Evolutionary conservation across 116 monocot species (phyloP), one percentile per base, ranked within the genome.

Genomic region (Dioscorea cayenensis): DNA sequence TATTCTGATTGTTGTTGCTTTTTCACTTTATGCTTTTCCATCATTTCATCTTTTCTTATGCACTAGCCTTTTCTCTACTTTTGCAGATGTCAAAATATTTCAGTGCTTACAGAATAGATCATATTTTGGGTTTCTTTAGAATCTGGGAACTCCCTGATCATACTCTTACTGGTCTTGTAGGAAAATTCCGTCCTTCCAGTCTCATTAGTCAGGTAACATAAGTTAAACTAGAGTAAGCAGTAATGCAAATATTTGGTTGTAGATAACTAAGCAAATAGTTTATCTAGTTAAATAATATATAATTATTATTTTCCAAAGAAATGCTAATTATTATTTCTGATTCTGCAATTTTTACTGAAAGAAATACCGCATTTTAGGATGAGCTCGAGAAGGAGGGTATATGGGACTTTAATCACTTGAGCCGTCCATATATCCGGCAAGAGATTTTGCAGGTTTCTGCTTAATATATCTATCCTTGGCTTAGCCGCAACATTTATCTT

Each of bases 141-240:
- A 92, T 92, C 63, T 95, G 95, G 95, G 92, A 92, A 72, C 87
- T 95, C 73, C 89, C 92, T 66, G 87, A 85, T 28, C 92, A 95
- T 95, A 85, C 92, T 51, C 37, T 81, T 63, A 87, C 89, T 66
- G 95, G 95, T 72, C 75, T 95, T 65, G 71, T 95, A 69, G 95
- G 95, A 27, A 92, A 85, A 73, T 95, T 95, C 51, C 85, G 87
- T 17, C 89, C 95, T 21, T 89, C 95, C 52, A 92, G 92, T 72
- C 71, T 92, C 19, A 73, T 95, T 51, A 89, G 86, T 74, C 91
- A 95, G 95, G 95, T 91, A 73, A 43, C 10, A 8, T 43, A 43
- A 43, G 7, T 21, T 65, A n/a, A 52, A 64, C 19, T 74, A 32
- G 4, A 28, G 9, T 14, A 28, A 28, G 64, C 23, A 27, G 23